Evolutionary conservation across 805 yeast species (phyloP).

Genomic region (Blastobotrys parvus): DNA sequence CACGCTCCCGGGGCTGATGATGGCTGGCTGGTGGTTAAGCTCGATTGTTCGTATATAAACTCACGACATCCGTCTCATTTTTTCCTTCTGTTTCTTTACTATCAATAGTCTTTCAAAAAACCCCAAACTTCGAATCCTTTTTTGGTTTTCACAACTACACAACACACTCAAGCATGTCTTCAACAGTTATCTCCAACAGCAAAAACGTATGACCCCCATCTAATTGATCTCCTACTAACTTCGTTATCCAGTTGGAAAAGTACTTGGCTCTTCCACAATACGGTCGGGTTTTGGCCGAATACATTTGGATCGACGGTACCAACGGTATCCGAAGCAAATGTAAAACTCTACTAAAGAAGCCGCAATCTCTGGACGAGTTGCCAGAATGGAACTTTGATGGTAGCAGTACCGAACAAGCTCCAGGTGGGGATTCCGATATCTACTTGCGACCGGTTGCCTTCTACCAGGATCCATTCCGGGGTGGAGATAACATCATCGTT

Average conservation of each 20-base stretch:
- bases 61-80: neutral
- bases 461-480: slow-evolving; percentile 96
- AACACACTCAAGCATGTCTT: slow-evolving; percentile 9
- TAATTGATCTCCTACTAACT: no score
- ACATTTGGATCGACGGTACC: slow-evolving; percentile 94
- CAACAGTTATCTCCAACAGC: slow-evolving; percentile 17
- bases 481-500: slow-evolving; percentile 94
- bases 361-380: slow-evolving; percentile 69
- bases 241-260: no score
- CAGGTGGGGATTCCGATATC: slow-evolving; percentile 94
- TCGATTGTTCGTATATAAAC: neutral
- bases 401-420: slow-evolving; percentile 97
- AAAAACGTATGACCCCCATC: no score
- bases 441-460: slow-evolving; percentile 91
- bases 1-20: no score
- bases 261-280: slow-evolving; percentile 77
- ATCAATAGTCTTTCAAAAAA: neutral
- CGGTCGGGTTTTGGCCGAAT: slow-evolving; percentile 87
- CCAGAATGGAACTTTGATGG: slow-evolving; percentile 99
- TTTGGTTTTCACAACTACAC: neutral
- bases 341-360: slow-evolving; percentile 66
- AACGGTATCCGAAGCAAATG: slow-evolving; percentile 92
- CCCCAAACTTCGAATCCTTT: neutral
- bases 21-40: no score
- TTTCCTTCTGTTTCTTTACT: neutral